These are phyloP conservation scores for Capsicum pubescens DNA, from an alignment of 257 asterid species.

Conservation along the genomic window DNA sequence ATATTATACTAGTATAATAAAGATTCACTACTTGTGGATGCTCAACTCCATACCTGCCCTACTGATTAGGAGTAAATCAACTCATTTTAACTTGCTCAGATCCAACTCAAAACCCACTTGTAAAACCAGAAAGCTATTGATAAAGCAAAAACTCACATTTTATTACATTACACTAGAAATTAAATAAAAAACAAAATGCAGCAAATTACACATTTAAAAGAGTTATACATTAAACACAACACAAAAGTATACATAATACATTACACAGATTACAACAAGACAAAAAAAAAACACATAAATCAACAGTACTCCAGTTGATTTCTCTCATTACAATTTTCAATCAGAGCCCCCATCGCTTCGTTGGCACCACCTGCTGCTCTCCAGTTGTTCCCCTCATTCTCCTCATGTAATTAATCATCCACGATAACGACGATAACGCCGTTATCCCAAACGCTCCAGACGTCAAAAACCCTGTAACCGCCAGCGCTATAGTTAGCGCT, in stretches of 20 bases:
- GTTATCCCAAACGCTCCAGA: conserved; percentile 78
- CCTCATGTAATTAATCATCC: conserved; percentile 63
- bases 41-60: too few relatives aligned
- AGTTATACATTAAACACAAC: not conserved
- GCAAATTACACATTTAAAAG: not conserved
- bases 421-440: conserved; percentile 67
- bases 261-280: not conserved
- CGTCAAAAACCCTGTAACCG: conserved; percentile 63
- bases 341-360: conserved; percentile 46
- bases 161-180: not conserved
- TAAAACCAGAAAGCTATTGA: not conserved
- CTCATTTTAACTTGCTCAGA: too few relatives aligned
- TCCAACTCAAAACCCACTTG: too few relatives aligned
- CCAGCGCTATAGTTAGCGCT: conserved; percentile 45
- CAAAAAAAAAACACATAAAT: not conserved
- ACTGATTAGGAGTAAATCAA: too few relatives aligned
- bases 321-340: not conserved
- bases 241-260: not conserved
- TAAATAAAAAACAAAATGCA: not conserved
- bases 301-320: not conserved
- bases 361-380: conserved; percentile 48
- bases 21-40: too few relatives aligned
- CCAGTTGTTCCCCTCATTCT: conserved; percentile 41
- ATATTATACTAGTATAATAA: too few relatives aligned
- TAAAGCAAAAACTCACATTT: not conserved